These are phyloP conservation scores for Pyrenochaeta sp. DNA, from an alignment of 2,329 filamentous ascomycete species.

Conservation along the genomic window DNA sequence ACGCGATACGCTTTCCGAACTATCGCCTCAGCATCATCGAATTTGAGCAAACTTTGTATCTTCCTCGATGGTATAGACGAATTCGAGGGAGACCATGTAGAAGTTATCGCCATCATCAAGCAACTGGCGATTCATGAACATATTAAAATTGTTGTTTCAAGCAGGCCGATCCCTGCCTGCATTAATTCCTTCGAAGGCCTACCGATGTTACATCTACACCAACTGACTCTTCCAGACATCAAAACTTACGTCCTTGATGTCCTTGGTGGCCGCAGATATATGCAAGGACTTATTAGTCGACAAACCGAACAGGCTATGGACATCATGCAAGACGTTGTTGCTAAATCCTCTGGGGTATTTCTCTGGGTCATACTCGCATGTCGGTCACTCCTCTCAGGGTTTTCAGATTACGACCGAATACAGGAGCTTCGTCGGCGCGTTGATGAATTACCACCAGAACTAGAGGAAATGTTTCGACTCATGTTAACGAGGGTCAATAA, in stretches of 20 bases:
- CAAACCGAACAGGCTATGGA: not conserved
- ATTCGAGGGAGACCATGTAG: constrained; percentile 15
- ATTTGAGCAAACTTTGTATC: constrained; percentile 5
- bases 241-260: not conserved
- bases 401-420: constrained; percentile 14
- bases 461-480: constrained; percentile 21
- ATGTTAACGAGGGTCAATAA: constrained; percentile 4
- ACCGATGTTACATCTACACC: constrained; percentile 9
- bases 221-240: constrained; percentile 1
- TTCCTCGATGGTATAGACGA: constrained; percentile 30
- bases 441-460: constrained; percentile 13
- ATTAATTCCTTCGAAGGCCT: constrained; percentile 26
- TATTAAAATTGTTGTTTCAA: constrained; percentile 35
- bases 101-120: constrained; percentile 27
- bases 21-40: not conserved
- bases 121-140: constrained; percentile 13
- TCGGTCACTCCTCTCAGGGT: constrained; percentile 6
- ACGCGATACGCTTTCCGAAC: not conserved
- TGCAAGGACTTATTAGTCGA: not conserved
- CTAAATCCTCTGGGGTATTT: constrained; percentile 23
- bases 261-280: not conserved
- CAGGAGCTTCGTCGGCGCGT: constrained; percentile 12
- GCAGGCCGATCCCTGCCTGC: constrained; percentile 33
- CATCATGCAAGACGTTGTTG: constrained; percentile 5
- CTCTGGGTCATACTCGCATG: constrained; percentile 26